These are phyloP conservation scores for Saccharomycopsis fodiens DNA, from an alignment of 805 yeast genomes.

Conservation along the genomic window DNA sequence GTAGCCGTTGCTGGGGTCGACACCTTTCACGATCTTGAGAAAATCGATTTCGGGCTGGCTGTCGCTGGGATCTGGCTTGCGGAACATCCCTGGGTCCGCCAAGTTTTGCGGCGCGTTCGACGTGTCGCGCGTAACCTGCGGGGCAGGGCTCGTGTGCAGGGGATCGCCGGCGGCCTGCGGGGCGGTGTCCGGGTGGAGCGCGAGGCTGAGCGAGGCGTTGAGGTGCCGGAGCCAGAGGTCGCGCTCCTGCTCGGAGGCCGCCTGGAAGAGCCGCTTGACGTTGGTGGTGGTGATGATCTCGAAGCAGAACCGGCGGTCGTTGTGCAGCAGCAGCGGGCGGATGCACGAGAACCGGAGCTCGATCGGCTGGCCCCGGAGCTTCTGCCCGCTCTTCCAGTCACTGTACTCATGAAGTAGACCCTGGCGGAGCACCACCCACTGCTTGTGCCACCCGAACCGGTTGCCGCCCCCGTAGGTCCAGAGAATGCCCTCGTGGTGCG, in stretches of 20 bases:
- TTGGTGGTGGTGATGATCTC: constrained; percentile 69
- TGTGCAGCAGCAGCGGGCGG: constrained; percentile 23
- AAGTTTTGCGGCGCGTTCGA: no score
- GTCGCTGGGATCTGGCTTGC: background rate
- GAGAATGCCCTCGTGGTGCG: constrained; percentile 37
- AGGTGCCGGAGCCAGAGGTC: constrained; percentile 61
- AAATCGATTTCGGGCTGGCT: constrained; percentile 8
- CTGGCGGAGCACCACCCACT: constrained; percentile 71
- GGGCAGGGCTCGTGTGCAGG: no score
- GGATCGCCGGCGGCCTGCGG: background rate
- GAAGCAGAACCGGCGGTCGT: constrained; percentile 50
- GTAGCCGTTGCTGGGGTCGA: constrained; percentile 44
- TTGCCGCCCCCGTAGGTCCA: constrained; percentile 54
- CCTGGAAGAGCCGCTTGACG: constrained; percentile 64
- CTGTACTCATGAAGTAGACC: constrained; percentile 64
- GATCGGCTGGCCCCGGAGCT: constrained; percentile 56
- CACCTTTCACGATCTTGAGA: constrained; percentile 24
- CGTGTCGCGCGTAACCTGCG: no score
- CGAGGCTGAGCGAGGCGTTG: constrained; percentile 27
- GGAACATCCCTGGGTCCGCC: constrained; percentile 11
- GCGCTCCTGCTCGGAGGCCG: constrained; percentile 59
- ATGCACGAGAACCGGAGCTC: constrained; percentile 62
- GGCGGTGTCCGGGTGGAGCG: background rate
- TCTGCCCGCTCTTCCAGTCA: constrained; percentile 71
- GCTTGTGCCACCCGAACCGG: constrained; percentile 77